phyloP scores from a whole-genome alignment of 352 stramenopile species.

The Phytophthora ohioensis region DNA sequence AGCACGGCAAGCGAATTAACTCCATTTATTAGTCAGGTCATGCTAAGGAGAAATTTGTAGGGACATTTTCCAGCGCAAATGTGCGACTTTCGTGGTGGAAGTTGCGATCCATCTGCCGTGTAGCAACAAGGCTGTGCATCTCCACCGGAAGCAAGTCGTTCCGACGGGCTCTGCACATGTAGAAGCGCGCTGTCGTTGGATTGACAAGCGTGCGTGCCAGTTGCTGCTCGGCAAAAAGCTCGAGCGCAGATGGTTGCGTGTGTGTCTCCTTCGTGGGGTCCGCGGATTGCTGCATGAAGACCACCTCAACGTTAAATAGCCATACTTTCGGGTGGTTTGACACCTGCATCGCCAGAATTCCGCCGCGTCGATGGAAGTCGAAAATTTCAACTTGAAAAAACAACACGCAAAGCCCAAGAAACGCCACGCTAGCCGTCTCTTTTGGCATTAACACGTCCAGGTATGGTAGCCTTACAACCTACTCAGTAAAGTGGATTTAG shows the following conservation, averaged over 20 bases:
- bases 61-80: slow-evolving; percentile 3
- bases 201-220: slow-evolving; percentile 5
- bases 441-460: no score
- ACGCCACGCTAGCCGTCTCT: no score
- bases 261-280: no score
- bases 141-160: slow-evolving; percentile 11
- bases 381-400: no score
- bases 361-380: no score
- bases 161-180: slow-evolving; percentile 24
- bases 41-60: slow-evolving; percentile 16
- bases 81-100: slow-evolving; percentile 10
- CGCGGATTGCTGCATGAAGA: neutral
- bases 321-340: neutral
- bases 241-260: slow-evolving; percentile 3
- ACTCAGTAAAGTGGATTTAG: no score
- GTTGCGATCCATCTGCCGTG: slow-evolving; percentile 2
- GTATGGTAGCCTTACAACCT: no score
- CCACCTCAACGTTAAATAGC: neutral
- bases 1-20: neutral
- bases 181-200: slow-evolving; percentile 26
- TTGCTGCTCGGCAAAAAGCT: slow-evolving; percentile 16
- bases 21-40: no score
- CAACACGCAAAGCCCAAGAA: no score
- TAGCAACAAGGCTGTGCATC: slow-evolving; percentile 7
- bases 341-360: neutral